These are phyloP conservation scores for Furcasterigmium furcatum DNA, from an alignment of 2,329 filamentous ascomycete genomes.

Conservation along the genomic window DNA sequence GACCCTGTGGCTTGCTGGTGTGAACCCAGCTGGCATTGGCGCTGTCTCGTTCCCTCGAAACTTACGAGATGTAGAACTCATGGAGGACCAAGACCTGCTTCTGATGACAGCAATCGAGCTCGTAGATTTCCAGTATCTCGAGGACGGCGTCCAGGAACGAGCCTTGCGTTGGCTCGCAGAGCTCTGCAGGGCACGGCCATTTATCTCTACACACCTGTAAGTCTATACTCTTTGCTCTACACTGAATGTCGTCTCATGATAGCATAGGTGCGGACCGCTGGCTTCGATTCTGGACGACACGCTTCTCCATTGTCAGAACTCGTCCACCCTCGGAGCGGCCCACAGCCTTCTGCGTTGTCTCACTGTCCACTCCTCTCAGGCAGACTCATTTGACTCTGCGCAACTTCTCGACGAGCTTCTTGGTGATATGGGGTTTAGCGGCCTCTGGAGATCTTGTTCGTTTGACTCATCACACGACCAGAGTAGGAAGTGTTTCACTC, in stretches of 20 bases:
- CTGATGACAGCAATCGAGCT: conserved; percentile 62
- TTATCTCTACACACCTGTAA: conserved; percentile 57
- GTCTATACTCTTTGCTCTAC: conserved; percentile 17
- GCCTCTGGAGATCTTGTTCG: conserved; percentile 57
- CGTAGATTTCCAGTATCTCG: conserved; percentile 63
- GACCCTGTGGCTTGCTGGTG: conserved; percentile 57
- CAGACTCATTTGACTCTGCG: conserved; percentile 43
- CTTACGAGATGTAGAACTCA: conserved; percentile 34
- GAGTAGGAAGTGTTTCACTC: conserved; percentile 46
- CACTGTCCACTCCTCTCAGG: conserved; percentile 48
- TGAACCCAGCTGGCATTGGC: conserved; percentile 40
- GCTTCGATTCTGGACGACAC: conserved; percentile 58
- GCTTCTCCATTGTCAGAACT: conserved; percentile 60
- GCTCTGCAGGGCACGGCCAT: conserved; percentile 50
- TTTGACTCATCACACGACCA: conserved; percentile 46
- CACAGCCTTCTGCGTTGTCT: conserved; percentile 58
- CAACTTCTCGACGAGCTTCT: conserved; percentile 49
- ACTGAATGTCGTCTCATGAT: neutral
- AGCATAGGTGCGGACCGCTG: conserved; percentile 52
- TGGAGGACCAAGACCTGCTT: conserved; percentile 60
- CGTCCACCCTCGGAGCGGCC: conserved; percentile 55
- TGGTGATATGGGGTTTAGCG: conserved; percentile 59
- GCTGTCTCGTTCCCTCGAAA: conserved; percentile 34
- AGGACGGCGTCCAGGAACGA: conserved; percentile 59
- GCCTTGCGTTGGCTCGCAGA: conserved; percentile 58